Evolutionary conservation across 306 rosid genomes (phyloP).

Genomic region (Hippophae rhamnoides): DNA sequence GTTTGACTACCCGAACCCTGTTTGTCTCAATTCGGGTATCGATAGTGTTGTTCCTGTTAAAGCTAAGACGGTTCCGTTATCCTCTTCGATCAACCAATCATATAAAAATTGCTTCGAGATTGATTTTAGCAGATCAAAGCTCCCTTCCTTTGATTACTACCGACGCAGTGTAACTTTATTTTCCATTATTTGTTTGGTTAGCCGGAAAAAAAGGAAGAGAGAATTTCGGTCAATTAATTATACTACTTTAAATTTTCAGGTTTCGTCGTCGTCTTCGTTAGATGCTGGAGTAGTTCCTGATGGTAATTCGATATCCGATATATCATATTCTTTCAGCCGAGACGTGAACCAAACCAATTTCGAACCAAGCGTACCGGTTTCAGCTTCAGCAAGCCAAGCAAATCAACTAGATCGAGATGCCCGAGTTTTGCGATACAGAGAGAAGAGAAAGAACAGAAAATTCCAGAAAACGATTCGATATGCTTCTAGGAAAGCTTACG

Average conservation of each 20-base stretch:
- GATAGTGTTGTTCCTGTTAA: slow-evolving; percentile 93
- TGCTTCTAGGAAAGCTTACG: slow-evolving; percentile 90
- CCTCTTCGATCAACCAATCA: slow-evolving; percentile 27
- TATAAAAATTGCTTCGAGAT: slow-evolving; percentile 56
- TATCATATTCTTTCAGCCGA: slow-evolving; percentile 41
- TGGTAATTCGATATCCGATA: slow-evolving; percentile 49
- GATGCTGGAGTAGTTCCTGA: slow-evolving; percentile 94
- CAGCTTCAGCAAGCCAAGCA: slow-evolving; percentile 18
- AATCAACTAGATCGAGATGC: slow-evolving; percentile 75
- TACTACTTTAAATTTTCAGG: slow-evolving; percentile 24
- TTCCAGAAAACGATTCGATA: slow-evolving; percentile 96
- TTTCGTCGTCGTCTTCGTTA: slow-evolving; percentile 57
- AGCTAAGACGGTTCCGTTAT: slow-evolving; percentile 25
- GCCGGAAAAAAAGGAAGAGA: not conserved
- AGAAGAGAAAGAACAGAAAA: slow-evolving; percentile 93
- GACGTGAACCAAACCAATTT: slow-evolving; percentile 20
- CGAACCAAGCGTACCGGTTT: slow-evolving; percentile 36
- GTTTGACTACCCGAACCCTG: slow-evolving; percentile 51
- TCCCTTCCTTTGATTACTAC: slow-evolving; percentile 48
- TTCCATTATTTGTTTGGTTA: not conserved
- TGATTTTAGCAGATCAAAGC: slow-evolving; percentile 77
- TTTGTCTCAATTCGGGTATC: slow-evolving; percentile 25
- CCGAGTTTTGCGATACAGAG: slow-evolving; percentile 83
- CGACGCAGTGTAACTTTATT: slow-evolving; percentile 31
- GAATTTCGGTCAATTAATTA: too few relatives aligned